Percentiles rank a stretch among this genome's conserved stretches.
Conservation (phyloP, 148 eudicot species). For the Selenicereus undatus region DNA sequence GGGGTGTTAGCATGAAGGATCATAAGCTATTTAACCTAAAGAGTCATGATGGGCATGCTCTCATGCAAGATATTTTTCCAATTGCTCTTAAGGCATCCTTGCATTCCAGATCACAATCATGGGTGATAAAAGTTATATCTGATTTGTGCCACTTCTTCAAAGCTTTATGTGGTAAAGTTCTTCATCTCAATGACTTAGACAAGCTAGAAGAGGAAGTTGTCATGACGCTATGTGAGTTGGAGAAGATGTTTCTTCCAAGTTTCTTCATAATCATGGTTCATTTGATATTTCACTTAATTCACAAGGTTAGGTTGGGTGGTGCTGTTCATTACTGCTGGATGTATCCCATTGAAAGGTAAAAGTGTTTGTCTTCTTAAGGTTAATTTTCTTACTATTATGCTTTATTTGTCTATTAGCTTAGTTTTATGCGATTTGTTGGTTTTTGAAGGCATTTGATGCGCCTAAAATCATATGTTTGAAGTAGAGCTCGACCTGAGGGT, state of each 20-base stretch:
- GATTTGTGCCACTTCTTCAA: background rate
- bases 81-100: too few species aligned
- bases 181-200: background rate
- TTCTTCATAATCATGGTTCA: background rate
- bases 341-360: constrained; percentile 3
- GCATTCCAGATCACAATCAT: too few species aligned
- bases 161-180: background rate
- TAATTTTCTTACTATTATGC: background rate
- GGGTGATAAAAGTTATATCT: too few species aligned
- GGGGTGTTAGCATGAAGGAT: background rate
- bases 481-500: constrained; percentile 5
- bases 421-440: background rate
- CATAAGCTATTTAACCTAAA: background rate
- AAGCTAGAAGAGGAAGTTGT: background rate
- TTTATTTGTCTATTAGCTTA: background rate
- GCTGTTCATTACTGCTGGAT: background rate
- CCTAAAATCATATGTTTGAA: constrained; percentile 6
- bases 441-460: background rate
- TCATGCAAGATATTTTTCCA: too few species aligned
- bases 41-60: too few species aligned
- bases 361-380: background rate
- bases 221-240: background rate
- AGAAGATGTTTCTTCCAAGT: background rate
- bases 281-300: background rate
- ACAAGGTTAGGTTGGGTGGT: background rate